phyloP scores from a whole-genome alignment of 1,284 basidiomycete genomes.

The Melanopsichium pennsylvanicum region DNA sequence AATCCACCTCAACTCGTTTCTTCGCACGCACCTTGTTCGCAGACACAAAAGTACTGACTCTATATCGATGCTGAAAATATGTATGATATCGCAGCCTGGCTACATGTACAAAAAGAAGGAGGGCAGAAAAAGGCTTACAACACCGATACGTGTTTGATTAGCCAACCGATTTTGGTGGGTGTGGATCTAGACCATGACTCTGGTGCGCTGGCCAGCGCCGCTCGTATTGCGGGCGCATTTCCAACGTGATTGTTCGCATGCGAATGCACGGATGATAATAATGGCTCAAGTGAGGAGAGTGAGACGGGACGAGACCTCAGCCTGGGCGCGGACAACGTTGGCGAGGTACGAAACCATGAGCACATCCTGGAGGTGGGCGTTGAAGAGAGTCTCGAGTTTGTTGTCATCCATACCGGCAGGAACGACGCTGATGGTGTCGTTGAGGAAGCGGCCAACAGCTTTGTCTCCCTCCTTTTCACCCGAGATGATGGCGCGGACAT shows the following conservation, averaged over 20 bases:
- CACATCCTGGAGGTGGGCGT: slow-evolving; percentile 74
- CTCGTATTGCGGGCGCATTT: too few relatives aligned
- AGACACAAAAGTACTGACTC: not conserved
- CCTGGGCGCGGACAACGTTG: slow-evolving; percentile 91
- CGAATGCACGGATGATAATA: too few relatives aligned
- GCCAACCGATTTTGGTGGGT: slow-evolving; percentile 8
- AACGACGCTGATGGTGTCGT: slow-evolving; percentile 74
- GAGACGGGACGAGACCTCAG: slow-evolving; percentile 88
- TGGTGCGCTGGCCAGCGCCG: too few relatives aligned
- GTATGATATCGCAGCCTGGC: slow-evolving; percentile 39
- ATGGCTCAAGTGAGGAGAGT: slow-evolving; percentile 73
- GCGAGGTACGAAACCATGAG: slow-evolving; percentile 94
- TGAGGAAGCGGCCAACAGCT: slow-evolving; percentile 87
- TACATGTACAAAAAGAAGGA: slow-evolving; percentile 36
- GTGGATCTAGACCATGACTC: too few relatives aligned
- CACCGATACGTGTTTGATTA: not conserved
- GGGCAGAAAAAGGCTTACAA: not conserved
- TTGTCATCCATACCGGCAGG: slow-evolving; percentile 55
- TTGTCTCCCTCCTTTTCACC: slow-evolving; percentile 84
- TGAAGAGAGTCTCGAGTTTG: slow-evolving; percentile 62
- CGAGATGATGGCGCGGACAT: slow-evolving; percentile 82
- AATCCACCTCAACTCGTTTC: too few relatives aligned
- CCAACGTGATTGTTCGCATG: too few relatives aligned
- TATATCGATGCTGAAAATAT: slow-evolving; percentile 4
- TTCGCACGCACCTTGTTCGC: too few relatives aligned